phyloP scores from a whole-genome alignment of 495 filamentous ascomycete species.

The Talaromyces nanjingensis region DNA sequence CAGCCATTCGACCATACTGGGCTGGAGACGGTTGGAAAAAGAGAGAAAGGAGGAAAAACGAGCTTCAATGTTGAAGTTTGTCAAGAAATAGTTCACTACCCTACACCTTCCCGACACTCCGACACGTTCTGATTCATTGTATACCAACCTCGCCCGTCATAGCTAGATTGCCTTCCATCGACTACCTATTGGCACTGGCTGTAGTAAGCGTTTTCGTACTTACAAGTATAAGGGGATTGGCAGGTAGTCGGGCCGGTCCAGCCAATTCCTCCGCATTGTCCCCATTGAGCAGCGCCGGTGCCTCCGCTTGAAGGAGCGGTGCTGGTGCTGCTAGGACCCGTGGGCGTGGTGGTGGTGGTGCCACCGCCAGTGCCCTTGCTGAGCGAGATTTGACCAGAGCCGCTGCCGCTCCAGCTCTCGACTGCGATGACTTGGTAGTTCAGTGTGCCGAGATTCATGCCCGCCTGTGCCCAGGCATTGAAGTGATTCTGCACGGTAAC shows the following conservation, averaged over 20 bases:
- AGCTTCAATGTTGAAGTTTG: too few species aligned
- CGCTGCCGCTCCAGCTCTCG: slow-evolving; percentile 54
- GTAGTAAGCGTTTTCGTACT: slow-evolving; percentile 39
- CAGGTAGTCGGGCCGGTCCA: slow-evolving; percentile 43
- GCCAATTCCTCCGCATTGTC: slow-evolving; percentile 44
- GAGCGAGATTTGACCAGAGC: slow-evolving; percentile 20
- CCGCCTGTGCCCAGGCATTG: slow-evolving; percentile 47
- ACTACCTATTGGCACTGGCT: slow-evolving; percentile 36
- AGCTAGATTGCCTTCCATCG: too few species aligned
- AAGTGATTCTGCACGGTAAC: slow-evolving; percentile 54
- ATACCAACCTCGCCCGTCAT: too few species aligned
- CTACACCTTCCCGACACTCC: too few species aligned
- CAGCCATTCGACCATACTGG: too few species aligned
- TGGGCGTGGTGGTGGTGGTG: not conserved
- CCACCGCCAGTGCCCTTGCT: slow-evolving; percentile 3
- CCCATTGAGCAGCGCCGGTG: slow-evolving; percentile 1
- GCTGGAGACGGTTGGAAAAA: too few species aligned
- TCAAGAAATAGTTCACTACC: too few species aligned
- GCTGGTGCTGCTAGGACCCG: not conserved
- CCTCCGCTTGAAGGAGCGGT: not conserved
- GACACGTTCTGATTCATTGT: too few species aligned
- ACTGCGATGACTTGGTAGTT: slow-evolving; percentile 58
- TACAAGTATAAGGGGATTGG: slow-evolving; percentile 35
- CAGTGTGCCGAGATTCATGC: slow-evolving; percentile 44
- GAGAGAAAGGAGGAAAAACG: too few species aligned